phyloP scores from a whole-genome alignment of 768 basidiomycete genomes.

The Tylopilus sp. region DNA sequence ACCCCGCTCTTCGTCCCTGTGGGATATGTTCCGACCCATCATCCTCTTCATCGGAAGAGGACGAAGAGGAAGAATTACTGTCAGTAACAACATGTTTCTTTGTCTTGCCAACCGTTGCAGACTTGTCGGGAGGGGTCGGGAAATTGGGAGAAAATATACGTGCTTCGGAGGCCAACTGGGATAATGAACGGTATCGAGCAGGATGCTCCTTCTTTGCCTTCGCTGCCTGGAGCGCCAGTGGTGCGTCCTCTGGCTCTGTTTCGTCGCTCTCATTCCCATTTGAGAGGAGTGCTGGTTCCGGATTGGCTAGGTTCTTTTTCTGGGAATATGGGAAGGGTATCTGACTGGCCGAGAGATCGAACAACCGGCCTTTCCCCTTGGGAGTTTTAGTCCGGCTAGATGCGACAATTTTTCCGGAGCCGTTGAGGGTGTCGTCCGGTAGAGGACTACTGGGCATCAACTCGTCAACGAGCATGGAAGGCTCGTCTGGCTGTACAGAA shows the following conservation, averaged over 20 bases:
- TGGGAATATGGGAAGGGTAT: constrained; percentile 54
- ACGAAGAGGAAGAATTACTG: constrained; percentile 30
- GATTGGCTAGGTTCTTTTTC: constrained; percentile 25
- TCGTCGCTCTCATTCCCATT: constrained; percentile 38
- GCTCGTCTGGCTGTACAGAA: constrained; percentile 31
- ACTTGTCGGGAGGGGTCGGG: constrained; percentile 31
- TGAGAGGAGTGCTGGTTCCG: neutral
- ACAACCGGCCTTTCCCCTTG: constrained; percentile 34
- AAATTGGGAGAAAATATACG: constrained; percentile 36
- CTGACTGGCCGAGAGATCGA: constrained; percentile 52
- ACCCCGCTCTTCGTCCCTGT: constrained; percentile 51
- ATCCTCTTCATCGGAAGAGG: constrained; percentile 37
- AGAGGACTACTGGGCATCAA: constrained; percentile 33
- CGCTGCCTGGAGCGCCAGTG: neutral
- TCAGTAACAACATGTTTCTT: constrained; percentile 12
- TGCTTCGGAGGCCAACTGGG: constrained; percentile 45
- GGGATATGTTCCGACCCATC: constrained; percentile 56
- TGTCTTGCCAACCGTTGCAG: constrained; percentile 26
- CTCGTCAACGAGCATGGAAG: constrained; percentile 27
- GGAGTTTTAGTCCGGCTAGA: neutral
- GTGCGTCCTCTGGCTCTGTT: constrained; percentile 24
- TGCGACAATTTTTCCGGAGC: neutral
- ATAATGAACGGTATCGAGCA: constrained; percentile 43
- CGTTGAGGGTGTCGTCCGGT: neutral
- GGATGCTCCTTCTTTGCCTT: constrained; percentile 20